A percentile compares a stretch with the other conserved stretches of the same genome.
These are phyloP conservation scores for Osmanthus fragrans DNA, from an alignment of 257 asterid genomes.

Conservation along the genomic window DNA sequence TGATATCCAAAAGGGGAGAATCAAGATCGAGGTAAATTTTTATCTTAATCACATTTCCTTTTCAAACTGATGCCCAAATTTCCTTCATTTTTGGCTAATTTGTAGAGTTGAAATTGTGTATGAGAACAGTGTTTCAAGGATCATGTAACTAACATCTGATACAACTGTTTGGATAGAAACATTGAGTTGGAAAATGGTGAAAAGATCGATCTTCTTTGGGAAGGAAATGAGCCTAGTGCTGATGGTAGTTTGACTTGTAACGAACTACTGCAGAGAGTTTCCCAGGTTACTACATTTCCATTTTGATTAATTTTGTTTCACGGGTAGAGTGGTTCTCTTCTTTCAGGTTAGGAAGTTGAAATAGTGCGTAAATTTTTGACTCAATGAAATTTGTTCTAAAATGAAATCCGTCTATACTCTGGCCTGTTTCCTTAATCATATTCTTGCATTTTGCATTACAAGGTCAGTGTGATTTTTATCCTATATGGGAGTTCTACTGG, in stretches of 20 bases:
- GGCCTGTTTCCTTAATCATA: neutral
- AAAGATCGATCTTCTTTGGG: conserved; percentile 83
- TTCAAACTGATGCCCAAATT: neutral
- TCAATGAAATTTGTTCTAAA: neutral
- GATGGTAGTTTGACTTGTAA: conserved; percentile 73
- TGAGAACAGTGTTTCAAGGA: conserved; percentile 76
- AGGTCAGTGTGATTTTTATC: neutral
- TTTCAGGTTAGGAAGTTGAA: neutral
- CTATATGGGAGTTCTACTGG: neutral
- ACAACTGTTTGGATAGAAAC: conserved; percentile 82
- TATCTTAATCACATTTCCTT: conserved; percentile 17
- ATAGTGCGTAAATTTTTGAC: neutral
- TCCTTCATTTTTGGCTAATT: neutral
- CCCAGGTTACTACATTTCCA: conserved; percentile 54
- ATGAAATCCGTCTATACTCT: neutral
- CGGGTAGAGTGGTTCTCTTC: neutral
- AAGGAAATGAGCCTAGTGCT: conserved; percentile 79
- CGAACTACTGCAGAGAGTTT: conserved; percentile 83
- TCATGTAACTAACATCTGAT: conserved; percentile 84
- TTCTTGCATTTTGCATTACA: neutral
- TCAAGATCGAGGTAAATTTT: conserved; percentile 67
- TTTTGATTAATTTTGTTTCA: neutral
- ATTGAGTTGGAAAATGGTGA: conserved; percentile 80
- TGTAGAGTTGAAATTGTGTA: neutral
- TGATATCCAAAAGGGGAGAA: conserved; percentile 71